Percentiles rank a stretch among this genome's conserved stretches.
These are phyloP conservation scores for Coniochaeta sp. DNA, from an alignment of 2,329 filamentous ascomycete species.

Conservation along the genomic window DNA sequence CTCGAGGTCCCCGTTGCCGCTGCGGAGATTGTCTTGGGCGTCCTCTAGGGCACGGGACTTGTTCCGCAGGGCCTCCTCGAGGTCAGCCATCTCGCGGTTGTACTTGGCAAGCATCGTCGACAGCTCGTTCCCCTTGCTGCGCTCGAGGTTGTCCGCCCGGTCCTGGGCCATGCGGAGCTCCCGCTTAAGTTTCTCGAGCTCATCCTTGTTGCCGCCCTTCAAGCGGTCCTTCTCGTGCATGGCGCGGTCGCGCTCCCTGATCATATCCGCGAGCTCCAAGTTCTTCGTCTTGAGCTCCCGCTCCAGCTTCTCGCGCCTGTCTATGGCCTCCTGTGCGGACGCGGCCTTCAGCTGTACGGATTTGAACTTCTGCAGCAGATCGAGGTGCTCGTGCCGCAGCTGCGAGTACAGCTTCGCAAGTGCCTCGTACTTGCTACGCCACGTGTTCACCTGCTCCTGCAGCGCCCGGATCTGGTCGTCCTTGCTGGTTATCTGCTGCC, in stretches of 20 bases:
- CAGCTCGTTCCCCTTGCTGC: slow-evolving; percentile 88
- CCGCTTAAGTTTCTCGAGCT: slow-evolving; percentile 88
- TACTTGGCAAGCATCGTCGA: slow-evolving; percentile 93
- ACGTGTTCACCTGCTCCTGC: slow-evolving; percentile 96
- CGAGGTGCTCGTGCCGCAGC: slow-evolving; percentile 87
- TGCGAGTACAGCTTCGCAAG: slow-evolving; percentile 96
- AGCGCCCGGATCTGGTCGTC: slow-evolving; percentile 90
- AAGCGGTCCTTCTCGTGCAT: slow-evolving; percentile 86
- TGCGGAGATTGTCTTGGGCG: slow-evolving; percentile 66
- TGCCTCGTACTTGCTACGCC: slow-evolving; percentile 94
- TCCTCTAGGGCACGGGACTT: slow-evolving; percentile 88
- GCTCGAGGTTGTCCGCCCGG: slow-evolving; percentile 84
- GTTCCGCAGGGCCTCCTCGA: slow-evolving; percentile 83
- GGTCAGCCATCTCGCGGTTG: slow-evolving; percentile 92
- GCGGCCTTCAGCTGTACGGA: slow-evolving; percentile 91
- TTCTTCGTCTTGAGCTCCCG: slow-evolving; percentile 99
- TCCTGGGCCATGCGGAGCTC: slow-evolving; percentile 90
- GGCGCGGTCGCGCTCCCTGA: slow-evolving; percentile 88
- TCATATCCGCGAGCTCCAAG: slow-evolving; percentile 97
- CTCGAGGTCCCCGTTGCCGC: slow-evolving; percentile 81
- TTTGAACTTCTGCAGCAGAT: slow-evolving; percentile 95
- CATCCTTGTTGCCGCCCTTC: slow-evolving; percentile 82
- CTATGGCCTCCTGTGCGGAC: slow-evolving; percentile 94
- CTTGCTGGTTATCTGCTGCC: slow-evolving; percentile 79
- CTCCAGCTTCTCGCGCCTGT: slow-evolving; percentile 88